Percentiles rank a stretch among this genome's conserved stretches.
Evolutionary conservation across 805 yeast species (phyloP).

Genomic region (Sugiyamaella mastotermitis): DNA sequence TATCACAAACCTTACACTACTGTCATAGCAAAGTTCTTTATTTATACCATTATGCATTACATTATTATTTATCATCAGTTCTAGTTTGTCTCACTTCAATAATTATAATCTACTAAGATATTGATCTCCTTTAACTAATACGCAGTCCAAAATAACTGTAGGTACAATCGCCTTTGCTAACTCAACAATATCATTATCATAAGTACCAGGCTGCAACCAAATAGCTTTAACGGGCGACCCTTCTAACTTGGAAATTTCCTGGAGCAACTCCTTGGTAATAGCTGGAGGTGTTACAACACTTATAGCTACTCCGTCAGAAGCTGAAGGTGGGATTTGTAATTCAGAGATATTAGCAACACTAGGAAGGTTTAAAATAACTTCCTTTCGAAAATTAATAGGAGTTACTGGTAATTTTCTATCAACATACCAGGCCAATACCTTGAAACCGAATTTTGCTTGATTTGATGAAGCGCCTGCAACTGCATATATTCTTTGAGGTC

Average conservation of each 20-base stretch:
- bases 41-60: not conserved
- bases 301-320: slow-evolving; percentile 34
- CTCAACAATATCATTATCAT: slow-evolving; percentile 40
- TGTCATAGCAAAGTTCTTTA: too few relatives aligned
- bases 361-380: slow-evolving; percentile 40
- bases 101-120: slow-evolving; percentile 18
- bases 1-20: too few relatives aligned
- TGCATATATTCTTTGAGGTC: slow-evolving; percentile 46
- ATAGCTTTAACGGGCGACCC: slow-evolving; percentile 43
- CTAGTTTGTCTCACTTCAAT: too few relatives aligned
- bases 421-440: slow-evolving; percentile 63
- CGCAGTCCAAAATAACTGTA: slow-evolving; percentile 49
- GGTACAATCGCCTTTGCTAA: slow-evolving; percentile 28
- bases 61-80: too few relatives aligned
- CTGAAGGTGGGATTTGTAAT: slow-evolving; percentile 32
- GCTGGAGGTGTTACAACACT: slow-evolving; percentile 72
- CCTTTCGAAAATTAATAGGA: slow-evolving; percentile 58
- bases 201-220: slow-evolving; percentile 86
- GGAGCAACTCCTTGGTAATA: slow-evolving; percentile 43
- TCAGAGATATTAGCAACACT: slow-evolving; percentile 28
- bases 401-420: slow-evolving; percentile 49
- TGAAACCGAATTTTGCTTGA: slow-evolving; percentile 61
- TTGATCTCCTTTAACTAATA: slow-evolving; percentile 59
- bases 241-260: slow-evolving; percentile 30
- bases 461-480: slow-evolving; percentile 70